These are phyloP conservation scores for Tuber calosporum DNA, from an alignment of 495 filamentous ascomycete species.

Conservation along the genomic window DNA sequence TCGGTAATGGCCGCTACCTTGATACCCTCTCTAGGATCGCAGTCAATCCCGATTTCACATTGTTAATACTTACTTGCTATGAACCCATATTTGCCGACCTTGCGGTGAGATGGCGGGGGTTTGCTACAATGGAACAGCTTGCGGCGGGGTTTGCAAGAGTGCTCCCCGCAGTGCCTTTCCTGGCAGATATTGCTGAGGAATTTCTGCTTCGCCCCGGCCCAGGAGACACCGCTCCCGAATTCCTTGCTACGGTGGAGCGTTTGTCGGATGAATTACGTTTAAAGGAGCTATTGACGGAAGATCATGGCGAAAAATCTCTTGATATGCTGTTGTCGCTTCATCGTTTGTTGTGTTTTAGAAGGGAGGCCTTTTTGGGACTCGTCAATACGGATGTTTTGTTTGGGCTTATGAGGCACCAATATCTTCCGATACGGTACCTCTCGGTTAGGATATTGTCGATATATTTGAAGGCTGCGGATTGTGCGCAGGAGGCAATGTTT, in stretches of 20 bases:
- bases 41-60: conserved; percentile 31
- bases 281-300: conserved; percentile 7
- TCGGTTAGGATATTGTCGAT: conserved; percentile 70
- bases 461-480: conserved; percentile 73
- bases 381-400: conserved; percentile 23
- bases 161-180: conserved; percentile 35
- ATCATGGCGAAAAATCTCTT: conserved; percentile 9
- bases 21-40: conserved; percentile 38
- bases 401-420: conserved; percentile 24
- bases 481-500: conserved; percentile 63
- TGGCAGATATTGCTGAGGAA: conserved; percentile 33
- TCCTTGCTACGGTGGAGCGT: conserved; percentile 8
- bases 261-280: neutral
- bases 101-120: conserved; percentile 32
- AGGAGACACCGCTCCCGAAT: neutral
- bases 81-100: conserved; percentile 38
- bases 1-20: conserved; percentile 26
- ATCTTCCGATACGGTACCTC: conserved; percentile 63
- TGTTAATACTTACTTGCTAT: conserved; percentile 32
- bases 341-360: conserved; percentile 33
- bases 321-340: conserved; percentile 33
- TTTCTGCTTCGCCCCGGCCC: conserved; percentile 14
- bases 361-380: conserved; percentile 32
- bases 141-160: conserved; percentile 33
- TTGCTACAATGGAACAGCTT: conserved; percentile 25